Evolutionary conservation across 2,329 filamentous ascomycete genomes (phyloP).

Genomic region (Hymenoscyphus fructigenus): DNA sequence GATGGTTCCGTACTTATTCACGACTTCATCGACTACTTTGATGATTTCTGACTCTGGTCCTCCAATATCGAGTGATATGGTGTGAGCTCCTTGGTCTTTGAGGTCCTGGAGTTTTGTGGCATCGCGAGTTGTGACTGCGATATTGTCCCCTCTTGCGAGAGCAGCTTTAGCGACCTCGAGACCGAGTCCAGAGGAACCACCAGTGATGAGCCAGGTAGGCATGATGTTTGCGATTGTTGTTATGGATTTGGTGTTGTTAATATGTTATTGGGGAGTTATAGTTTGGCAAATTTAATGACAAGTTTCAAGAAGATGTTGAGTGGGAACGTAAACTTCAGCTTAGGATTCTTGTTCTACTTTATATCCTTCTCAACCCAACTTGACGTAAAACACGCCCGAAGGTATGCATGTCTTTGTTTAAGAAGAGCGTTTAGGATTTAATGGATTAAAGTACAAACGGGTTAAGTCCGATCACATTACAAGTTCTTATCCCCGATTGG

Average conservation of each 20-base stretch:
- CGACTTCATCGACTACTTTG: constrained; percentile 39
- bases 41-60: constrained; percentile 38
- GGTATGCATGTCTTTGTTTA: no score
- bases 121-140: constrained; percentile 48
- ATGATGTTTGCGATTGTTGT: background rate
- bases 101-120: constrained; percentile 38
- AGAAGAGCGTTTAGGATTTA: no score
- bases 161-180: constrained; percentile 44
- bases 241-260: background rate
- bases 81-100: constrained; percentile 38
- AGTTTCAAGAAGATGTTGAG: background rate
- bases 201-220: constrained; percentile 48
- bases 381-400: no score
- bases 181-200: constrained; percentile 48
- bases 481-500: no score
- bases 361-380: no score
- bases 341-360: no score
- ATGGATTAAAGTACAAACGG: no score
- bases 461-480: no score
- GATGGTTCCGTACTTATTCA: constrained; percentile 42
- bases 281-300: background rate
- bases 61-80: constrained; percentile 43
- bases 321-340: no score
- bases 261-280: no score
- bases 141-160: constrained; percentile 44